Conservation (phyloP, 2,329 filamentous ascomycete species). For the Diaporthe citrichinensis region DNA sequence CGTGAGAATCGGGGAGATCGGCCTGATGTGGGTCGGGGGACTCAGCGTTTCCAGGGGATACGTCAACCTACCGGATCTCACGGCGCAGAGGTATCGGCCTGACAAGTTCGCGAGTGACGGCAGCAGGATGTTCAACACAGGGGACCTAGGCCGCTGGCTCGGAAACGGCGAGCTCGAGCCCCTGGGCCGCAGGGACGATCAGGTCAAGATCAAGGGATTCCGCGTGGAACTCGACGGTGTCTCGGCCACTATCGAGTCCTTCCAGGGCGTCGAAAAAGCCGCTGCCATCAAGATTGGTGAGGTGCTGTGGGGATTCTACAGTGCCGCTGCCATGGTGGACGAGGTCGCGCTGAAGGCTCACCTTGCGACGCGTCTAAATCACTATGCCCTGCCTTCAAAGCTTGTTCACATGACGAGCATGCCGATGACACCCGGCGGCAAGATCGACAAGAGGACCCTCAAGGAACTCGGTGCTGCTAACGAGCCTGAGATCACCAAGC, state of each 20-base stretch:
- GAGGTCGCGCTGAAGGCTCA: constrained; percentile 56
- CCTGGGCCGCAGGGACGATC: constrained; percentile 71
- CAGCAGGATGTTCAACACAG: constrained; percentile 72
- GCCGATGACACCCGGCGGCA: constrained; percentile 68
- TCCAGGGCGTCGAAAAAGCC: constrained; percentile 61
- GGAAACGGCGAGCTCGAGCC: constrained; percentile 67
- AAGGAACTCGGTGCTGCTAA: constrained; percentile 39
- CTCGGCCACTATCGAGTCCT: constrained; percentile 62
- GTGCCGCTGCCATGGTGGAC: constrained; percentile 51
- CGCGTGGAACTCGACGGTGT: constrained; percentile 73
- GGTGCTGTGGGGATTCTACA: constrained; percentile 66
- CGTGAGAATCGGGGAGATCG: constrained; percentile 62
- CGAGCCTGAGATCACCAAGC: constrained; percentile 32
- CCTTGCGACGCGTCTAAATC: constrained; percentile 62
- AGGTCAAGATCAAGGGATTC: constrained; percentile 75
- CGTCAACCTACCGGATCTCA: constrained; percentile 66
- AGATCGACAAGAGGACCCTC: constrained; percentile 67
- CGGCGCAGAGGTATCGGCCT: constrained; percentile 61
- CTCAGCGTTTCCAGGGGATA: constrained; percentile 69
- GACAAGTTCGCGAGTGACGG: constrained; percentile 67
- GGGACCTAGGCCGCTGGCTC: constrained; percentile 70
- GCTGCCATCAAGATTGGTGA: constrained; percentile 62
- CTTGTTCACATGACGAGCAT: constrained; percentile 60
- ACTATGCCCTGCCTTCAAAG: constrained; percentile 67
- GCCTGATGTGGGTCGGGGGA: constrained; percentile 71